Evolutionary conservation across 2,329 filamentous ascomycete genomes (phyloP).

Genomic region (Saccharata proteae): DNA sequence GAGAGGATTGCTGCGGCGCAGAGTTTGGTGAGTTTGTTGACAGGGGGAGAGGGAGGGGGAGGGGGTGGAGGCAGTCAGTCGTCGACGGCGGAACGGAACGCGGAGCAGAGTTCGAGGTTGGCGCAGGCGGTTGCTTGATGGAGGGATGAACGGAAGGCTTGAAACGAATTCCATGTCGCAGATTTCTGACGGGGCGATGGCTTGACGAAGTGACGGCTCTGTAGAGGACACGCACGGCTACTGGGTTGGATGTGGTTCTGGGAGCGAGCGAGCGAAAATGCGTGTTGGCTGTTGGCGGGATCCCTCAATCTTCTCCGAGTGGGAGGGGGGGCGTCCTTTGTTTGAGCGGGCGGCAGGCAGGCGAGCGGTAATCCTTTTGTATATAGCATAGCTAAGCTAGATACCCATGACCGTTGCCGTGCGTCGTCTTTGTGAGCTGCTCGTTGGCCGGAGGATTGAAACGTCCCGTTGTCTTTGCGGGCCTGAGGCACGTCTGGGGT

Average conservation of each 20-base stretch:
- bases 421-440: too few species aligned
- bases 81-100: too few species aligned
- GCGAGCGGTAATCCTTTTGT: constrained; percentile 3
- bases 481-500: too few species aligned
- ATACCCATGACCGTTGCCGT: background rate
- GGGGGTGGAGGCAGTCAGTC: constrained; percentile 35
- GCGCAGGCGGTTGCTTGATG: too few species aligned
- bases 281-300: constrained; percentile 2
- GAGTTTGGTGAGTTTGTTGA: constrained; percentile 13
- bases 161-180: too few species aligned
- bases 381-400: constrained; percentile 6
- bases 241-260: constrained; percentile 1
- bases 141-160: too few species aligned
- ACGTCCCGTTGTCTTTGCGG: too few species aligned
- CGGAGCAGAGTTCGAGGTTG: too few species aligned
- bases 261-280: constrained; percentile 3
- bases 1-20: constrained; percentile 24
- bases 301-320: constrained; percentile 1
- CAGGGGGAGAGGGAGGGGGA: constrained; percentile 26
- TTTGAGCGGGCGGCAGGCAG: background rate
- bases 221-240: background rate
- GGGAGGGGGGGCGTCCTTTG: background rate
- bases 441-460: too few species aligned
- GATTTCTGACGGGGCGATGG: too few species aligned
- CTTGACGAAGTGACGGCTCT: background rate